Conservation (phyloP, 371 early-diverging fungal species). For the Parasitella parasitica region DNA sequence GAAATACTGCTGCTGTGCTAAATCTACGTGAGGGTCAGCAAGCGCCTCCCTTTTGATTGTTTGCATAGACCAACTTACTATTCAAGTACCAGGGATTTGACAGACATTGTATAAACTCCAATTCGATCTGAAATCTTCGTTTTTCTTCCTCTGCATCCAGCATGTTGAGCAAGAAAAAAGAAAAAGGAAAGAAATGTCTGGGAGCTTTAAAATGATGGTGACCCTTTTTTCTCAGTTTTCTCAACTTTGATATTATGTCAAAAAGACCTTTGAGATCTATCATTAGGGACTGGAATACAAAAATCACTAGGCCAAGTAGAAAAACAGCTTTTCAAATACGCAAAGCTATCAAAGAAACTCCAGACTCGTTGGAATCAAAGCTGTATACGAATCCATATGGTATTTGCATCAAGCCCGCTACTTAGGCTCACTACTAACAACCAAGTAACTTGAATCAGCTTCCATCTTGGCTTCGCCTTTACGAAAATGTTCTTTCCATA, state of each 20-base stretch:
- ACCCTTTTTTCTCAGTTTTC: not conserved
- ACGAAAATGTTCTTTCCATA: slow-evolving; percentile 10
- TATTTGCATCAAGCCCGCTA: too few species aligned
- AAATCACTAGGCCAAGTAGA: not conserved
- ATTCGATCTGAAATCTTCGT: slow-evolving; percentile 83
- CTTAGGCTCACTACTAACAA: too few species aligned
- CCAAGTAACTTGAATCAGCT: slow-evolving; percentile 6
- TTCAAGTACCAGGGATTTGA: slow-evolving; percentile 95
- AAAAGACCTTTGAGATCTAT: slow-evolving; percentile 9
- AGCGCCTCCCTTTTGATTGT: not conserved
- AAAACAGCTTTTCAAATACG: not conserved
- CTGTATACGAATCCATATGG: slow-evolving; percentile 19
- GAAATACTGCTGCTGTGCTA: slow-evolving; percentile 89
- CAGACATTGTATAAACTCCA: slow-evolving; percentile 93
- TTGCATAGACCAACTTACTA: slow-evolving; percentile 31
- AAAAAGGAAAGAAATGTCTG: not conserved
- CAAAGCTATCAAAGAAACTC: not conserved
- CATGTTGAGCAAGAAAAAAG: not conserved
- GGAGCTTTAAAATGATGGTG: not conserved
- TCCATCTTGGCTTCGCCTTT: slow-evolving; percentile 21
- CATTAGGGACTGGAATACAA: slow-evolving; percentile 12
- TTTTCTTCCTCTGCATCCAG: slow-evolving; percentile 43
- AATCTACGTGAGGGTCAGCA: slow-evolving; percentile 47
- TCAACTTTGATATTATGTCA: not conserved
- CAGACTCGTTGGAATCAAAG: slow-evolving; percentile 15